Evolutionary conservation across 768 basidiomycete species (phyloP), one percentile per base, ranked within the genome.

Genomic region (Austroboletus festivus): DNA sequence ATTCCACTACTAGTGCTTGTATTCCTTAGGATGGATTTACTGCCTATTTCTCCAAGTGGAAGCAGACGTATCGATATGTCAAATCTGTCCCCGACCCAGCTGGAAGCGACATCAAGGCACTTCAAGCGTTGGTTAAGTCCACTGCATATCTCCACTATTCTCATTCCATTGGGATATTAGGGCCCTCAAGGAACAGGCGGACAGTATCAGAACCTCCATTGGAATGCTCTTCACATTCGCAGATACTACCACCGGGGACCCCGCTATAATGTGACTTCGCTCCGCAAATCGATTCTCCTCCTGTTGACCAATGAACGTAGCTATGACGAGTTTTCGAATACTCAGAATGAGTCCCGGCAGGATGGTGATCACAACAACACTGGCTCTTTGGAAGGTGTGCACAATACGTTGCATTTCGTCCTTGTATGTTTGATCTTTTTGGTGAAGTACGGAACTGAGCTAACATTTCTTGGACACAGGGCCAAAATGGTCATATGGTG

Each of bases 281-380:
- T 6, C 18, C 12, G 22, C 38, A 7, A 19, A 22, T 20, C 6
- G 1, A 10, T 31, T 24, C 18, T n/a, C 7, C 18, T 21, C 15
- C 4, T 28, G 19, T 26, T 57, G 24, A 48, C 39, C 15, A 2
- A 50, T 38, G 11, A 12, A n/a, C 39, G 16, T 18, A 64, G 64
- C 24, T 65, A 64, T 39, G 62, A 66, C 20, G 54, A 62, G 16
- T 67, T 64, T 33, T 65, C 64, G n/a, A 64, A 64, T 47, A 51
- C 52, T 5, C 46, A 24, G 7, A 50, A 55, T 13, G 48, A 59
- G 24, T 63, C 64, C 15, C 50, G 51, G 9, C 44, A 55, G 28
- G 50, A 50, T 0, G 48, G 24, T 4, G 55, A 51, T 24, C 50
- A 47, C 15, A 20, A 24, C 33, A 51, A 47, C 41, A 35, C 20